Percentiles rank a stretch among this genome's conserved stretches.
phyloP scores from a whole-genome alignment of 805 yeast genomes.

The Brettanomyces naardenensis region DNA sequence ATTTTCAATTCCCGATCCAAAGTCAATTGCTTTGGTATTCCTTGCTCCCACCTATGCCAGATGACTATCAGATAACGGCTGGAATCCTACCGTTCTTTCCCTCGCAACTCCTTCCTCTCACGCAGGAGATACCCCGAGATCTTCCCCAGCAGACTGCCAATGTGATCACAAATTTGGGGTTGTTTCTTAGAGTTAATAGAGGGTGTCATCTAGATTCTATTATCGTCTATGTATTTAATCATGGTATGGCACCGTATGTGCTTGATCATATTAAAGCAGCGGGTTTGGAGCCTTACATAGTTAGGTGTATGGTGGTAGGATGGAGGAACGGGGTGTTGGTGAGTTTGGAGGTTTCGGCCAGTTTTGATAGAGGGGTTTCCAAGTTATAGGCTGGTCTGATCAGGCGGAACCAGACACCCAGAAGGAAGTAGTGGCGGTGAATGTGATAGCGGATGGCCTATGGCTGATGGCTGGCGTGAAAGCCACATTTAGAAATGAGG shows the following conservation, averaged over 20 bases:
- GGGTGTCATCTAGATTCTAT: conserved; percentile 1
- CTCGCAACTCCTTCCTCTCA: too few species aligned
- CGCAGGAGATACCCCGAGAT: neutral
- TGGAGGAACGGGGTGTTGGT: conserved; percentile 5
- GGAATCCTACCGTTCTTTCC: conserved; percentile 6
- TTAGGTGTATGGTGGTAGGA: conserved; percentile 6
- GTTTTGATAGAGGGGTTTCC: too few species aligned
- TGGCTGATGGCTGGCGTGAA: too few species aligned
- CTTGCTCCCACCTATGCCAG: too few species aligned
- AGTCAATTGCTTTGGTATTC: too few species aligned
- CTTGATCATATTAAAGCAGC: conserved; percentile 6
- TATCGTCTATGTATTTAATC: conserved; percentile 4
- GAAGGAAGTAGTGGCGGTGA: too few species aligned
- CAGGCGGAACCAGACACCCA: too few species aligned
- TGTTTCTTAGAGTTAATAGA: neutral
- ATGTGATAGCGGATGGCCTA: too few species aligned
- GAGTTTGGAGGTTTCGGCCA: conserved; percentile 4
- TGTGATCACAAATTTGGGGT: conserved; percentile 7
- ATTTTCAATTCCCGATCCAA: too few species aligned
- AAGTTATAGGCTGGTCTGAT: too few species aligned
- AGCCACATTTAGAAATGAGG: too few species aligned
- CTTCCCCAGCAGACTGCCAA: conserved; percentile 4
- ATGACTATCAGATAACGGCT: conserved; percentile 2
- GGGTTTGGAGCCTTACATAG: conserved; percentile 8
- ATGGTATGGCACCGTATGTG: conserved; percentile 7